Percentiles rank a stretch among this genome's conserved stretches.
Conservation (phyloP, 371 early-diverging fungal genomes). For the Syncephalis plumigaleata region DNA sequence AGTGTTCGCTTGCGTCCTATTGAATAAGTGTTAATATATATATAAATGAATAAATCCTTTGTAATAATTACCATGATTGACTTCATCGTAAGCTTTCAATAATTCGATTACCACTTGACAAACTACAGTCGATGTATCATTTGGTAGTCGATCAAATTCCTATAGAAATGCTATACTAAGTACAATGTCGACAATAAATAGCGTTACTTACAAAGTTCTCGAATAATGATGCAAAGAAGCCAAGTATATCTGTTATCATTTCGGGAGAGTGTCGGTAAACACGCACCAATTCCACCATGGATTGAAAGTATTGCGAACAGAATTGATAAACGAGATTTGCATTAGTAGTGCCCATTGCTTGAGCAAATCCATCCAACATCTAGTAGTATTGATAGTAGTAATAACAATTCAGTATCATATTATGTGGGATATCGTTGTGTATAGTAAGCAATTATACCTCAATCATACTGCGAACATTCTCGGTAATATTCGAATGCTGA, state of each 20-base stretch:
- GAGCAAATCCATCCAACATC: constrained; percentile 65
- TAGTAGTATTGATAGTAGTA: background rate
- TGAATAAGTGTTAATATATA: constrained; percentile 18
- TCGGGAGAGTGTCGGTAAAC: constrained; percentile 41
- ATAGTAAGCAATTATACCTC: constrained; percentile 26
- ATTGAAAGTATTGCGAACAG: constrained; percentile 35
- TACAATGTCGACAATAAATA: background rate
- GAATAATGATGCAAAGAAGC: constrained; percentile 31
- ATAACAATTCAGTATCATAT: background rate
- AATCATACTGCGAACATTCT: constrained; percentile 38
- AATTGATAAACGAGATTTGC: constrained; percentile 33
- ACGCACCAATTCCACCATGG: constrained; percentile 40
- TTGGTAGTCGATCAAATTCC: constrained; percentile 23
- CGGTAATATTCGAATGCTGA: constrained; percentile 32
- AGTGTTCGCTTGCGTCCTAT: constrained; percentile 7
- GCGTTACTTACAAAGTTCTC: constrained; percentile 18
- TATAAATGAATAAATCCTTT: constrained; percentile 30
- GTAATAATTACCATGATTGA: constrained; percentile 20
- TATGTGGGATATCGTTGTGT: constrained; percentile 18
- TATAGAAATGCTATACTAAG: constrained; percentile 3
- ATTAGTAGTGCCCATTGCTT: constrained; percentile 43
- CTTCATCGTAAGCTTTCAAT: constrained; percentile 19
- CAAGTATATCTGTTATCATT: constrained; percentile 39
- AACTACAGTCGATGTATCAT: constrained; percentile 21
- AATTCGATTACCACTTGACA: constrained; percentile 25